A percentile compares a stretch with the other conserved stretches of the same genome.
Evolutionary conservation across 2,329 filamentous ascomycete genomes (phyloP).

Genomic region (Ceratocystis papillata): DNA sequence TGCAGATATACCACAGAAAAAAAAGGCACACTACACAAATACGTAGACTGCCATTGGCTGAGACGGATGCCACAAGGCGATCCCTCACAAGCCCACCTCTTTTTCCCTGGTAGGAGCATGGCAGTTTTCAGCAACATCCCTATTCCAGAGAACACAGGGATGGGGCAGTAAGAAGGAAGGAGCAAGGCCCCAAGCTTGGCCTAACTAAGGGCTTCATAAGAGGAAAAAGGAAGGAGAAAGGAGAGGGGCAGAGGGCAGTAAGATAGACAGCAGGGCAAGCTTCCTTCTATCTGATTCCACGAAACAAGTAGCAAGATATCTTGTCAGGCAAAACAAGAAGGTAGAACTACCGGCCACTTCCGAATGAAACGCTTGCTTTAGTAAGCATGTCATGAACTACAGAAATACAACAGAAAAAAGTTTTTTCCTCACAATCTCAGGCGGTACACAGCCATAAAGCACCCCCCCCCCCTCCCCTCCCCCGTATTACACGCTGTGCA

Average conservation of each 20-base stretch:
- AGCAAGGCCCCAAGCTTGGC: neutral
- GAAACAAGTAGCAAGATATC: neutral
- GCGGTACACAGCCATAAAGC: too few species aligned
- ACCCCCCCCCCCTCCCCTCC: too few species aligned
- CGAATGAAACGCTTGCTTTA: neutral
- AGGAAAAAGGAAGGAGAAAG: neutral
- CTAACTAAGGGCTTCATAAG: neutral
- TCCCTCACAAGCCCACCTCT: neutral
- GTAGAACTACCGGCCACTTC: neutral
- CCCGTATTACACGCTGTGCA: too few species aligned
- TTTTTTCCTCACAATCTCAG: too few species aligned
- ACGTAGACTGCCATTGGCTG: slow-evolving; percentile 1
- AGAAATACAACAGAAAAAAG: too few species aligned
- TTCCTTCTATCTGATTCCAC: neutral
- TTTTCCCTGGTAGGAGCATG: slow-evolving; percentile 4
- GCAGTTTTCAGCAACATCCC: neutral
- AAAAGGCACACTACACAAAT: slow-evolving; percentile 2
- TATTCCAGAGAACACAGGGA: neutral
- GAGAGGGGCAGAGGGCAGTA: neutral
- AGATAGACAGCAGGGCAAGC: neutral
- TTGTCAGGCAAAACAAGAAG: neutral
- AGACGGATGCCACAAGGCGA: neutral
- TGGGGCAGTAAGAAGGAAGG: neutral
- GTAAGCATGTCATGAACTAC: neutral
- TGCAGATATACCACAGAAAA: neutral